Conservation (phyloP, 164 flowering plant species). For the Tetracentron sinense region DNA sequence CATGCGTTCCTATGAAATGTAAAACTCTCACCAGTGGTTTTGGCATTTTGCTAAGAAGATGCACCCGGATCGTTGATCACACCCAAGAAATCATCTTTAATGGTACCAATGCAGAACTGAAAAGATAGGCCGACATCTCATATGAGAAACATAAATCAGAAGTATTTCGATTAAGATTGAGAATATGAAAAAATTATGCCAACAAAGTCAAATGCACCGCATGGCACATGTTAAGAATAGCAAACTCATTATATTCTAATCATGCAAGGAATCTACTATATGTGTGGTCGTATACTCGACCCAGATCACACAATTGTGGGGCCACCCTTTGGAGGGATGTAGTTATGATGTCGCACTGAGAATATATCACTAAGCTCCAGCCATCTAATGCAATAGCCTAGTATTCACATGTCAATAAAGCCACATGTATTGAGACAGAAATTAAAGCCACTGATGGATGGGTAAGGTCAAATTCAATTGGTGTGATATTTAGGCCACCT, state of each 20-base stretch:
- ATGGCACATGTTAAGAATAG: background rate
- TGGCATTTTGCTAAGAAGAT: slow-evolving; percentile 4
- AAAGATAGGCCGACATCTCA: background rate
- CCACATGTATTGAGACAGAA: background rate
- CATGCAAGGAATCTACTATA: too few relatives aligned
- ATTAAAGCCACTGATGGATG: background rate
- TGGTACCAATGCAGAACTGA: slow-evolving; percentile 76
- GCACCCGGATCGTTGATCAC: slow-evolving; percentile 53
- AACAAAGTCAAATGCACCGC: background rate
- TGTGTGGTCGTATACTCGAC: too few relatives aligned
- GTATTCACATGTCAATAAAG: too few relatives aligned
- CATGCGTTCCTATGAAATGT: too few relatives aligned
- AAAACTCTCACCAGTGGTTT: too few relatives aligned
- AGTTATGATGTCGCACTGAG: too few relatives aligned
- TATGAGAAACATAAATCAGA: too few relatives aligned
- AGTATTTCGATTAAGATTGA: background rate
- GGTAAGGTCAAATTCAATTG: background rate
- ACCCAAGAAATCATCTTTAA: slow-evolving; percentile 85
- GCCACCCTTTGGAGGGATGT: too few relatives aligned
- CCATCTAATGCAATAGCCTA: too few relatives aligned
- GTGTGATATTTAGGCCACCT: background rate
- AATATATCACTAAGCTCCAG: too few relatives aligned
- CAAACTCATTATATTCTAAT: too few relatives aligned
- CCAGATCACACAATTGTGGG: too few relatives aligned
- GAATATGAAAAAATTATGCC: background rate